Evolutionary conservation across 176 grass and related monocot genomes (phyloP).

Genomic region (Eragrostis nindensis): DNA sequence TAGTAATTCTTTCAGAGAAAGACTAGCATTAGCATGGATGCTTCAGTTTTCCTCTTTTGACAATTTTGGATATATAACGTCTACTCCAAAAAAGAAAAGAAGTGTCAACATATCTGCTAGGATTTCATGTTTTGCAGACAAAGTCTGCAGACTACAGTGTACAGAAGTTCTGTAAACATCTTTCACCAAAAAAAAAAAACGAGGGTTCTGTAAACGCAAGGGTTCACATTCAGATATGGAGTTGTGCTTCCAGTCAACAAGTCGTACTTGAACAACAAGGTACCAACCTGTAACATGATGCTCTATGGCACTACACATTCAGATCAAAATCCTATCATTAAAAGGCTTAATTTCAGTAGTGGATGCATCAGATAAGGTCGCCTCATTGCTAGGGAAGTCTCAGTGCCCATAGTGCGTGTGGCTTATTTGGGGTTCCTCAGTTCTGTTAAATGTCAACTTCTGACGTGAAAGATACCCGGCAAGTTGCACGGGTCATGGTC

Average conservation of each 20-base stretch:
- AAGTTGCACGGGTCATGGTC: slow-evolving; percentile 40
- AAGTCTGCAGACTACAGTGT: not conserved
- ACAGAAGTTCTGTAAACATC: too few relatives aligned
- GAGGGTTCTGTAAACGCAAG: too few relatives aligned
- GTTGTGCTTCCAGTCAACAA: too few relatives aligned
- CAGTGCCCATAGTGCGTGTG: slow-evolving; percentile 24
- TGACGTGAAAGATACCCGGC: slow-evolving; percentile 41
- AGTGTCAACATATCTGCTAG: not conserved
- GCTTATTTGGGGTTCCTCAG: slow-evolving; percentile 26
- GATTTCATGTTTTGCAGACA: not conserved
- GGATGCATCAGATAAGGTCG: slow-evolving; percentile 1
- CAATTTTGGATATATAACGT: not conserved
- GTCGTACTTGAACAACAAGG: not conserved
- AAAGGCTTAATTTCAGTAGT: slow-evolving; percentile 19
- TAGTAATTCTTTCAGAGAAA: too few relatives aligned
- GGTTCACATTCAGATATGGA: too few relatives aligned
- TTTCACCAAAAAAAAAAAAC: too few relatives aligned
- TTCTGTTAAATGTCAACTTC: slow-evolving; percentile 68
- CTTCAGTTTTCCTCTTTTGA: not conserved
- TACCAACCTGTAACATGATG: not conserved
- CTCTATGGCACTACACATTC: slow-evolving; percentile 16
- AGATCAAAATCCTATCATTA: slow-evolving; percentile 9
- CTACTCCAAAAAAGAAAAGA: too few relatives aligned
- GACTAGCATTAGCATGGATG: too few relatives aligned
- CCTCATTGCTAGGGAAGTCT: slow-evolving; percentile 37